These are phyloP conservation scores for Astraeus odoratus DNA, from an alignment of 768 basidiomycete species.

Conservation along the genomic window DNA sequence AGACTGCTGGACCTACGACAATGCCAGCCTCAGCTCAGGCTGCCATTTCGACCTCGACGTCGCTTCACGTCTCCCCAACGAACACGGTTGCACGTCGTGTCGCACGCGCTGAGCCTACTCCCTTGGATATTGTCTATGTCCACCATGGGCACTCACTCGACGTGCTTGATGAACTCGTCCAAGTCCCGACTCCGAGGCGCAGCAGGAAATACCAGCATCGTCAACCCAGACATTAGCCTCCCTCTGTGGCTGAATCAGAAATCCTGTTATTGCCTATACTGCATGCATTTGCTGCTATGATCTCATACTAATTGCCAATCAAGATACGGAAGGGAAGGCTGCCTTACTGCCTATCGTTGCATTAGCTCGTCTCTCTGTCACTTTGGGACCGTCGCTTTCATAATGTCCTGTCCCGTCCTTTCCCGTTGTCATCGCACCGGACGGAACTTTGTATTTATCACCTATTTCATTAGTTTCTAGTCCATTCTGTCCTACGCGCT, in stretches of 20 bases:
- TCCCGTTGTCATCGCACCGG: conserved; percentile 15
- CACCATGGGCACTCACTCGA: background rate
- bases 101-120: conserved; percentile 11
- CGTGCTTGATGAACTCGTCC: conserved; percentile 1
- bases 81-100: conserved; percentile 45
- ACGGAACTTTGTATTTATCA: conserved; percentile 20
- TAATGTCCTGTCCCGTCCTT: conserved; percentile 25
- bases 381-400: background rate
- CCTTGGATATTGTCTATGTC: conserved; percentile 5
- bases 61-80: conserved; percentile 52
- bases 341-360: background rate
- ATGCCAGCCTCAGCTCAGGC: conserved; percentile 10
- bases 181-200: conserved; percentile 4
- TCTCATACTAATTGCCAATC: background rate
- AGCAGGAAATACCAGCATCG: conserved; percentile 8
- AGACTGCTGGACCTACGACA: conserved; percentile 25
- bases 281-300: background rate
- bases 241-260: background rate
- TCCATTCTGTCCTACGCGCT: conserved; percentile 10
- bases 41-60: conserved; percentile 15
- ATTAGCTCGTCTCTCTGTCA: conserved; percentile 1
- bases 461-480: conserved; percentile 12
- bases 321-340: background rate
- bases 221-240: conserved; percentile 9
- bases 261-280: background rate